These are phyloP conservation scores for Irpex sp. DNA, from an alignment of 1,284 basidiomycete species.

Conservation along the genomic window DNA sequence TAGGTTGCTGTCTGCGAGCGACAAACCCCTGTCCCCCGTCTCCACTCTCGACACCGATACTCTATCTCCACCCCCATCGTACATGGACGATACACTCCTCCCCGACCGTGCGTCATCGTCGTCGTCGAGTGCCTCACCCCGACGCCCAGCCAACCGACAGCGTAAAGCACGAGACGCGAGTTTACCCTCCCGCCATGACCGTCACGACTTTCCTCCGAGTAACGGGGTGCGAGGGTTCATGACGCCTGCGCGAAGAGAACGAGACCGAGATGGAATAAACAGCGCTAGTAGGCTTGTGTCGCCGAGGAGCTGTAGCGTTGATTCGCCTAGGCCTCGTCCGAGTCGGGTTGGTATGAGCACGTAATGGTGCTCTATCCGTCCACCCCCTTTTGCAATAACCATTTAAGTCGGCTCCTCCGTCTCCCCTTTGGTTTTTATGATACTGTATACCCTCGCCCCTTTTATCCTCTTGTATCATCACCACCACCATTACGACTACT, in stretches of 20 bases:
- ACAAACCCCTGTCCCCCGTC: constrained; percentile 2
- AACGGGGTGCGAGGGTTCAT: neutral
- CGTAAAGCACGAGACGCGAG: neutral
- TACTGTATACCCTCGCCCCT: no score
- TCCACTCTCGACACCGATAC: neutral
- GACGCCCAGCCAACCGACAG: no score
- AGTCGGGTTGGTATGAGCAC: neutral
- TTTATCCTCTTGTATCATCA: no score
- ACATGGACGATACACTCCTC: neutral
- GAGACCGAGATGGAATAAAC: no score
- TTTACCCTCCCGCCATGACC: neutral
- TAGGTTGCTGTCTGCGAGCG: neutral
- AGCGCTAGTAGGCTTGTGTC: neutral
- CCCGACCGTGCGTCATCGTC: neutral
- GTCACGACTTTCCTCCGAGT: neutral
- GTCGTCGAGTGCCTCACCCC: neutral
- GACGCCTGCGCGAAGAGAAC: neutral
- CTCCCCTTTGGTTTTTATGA: no score
- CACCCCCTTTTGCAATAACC: neutral
- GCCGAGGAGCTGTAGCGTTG: neutral
- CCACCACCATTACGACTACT: no score
- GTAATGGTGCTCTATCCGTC: no score
- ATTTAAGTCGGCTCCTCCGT: no score
- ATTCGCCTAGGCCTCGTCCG: neutral
- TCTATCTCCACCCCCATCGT: neutral